Base-by-base conservation (phyloP, 306 rosid species). In the Glycine soja region DNA sequence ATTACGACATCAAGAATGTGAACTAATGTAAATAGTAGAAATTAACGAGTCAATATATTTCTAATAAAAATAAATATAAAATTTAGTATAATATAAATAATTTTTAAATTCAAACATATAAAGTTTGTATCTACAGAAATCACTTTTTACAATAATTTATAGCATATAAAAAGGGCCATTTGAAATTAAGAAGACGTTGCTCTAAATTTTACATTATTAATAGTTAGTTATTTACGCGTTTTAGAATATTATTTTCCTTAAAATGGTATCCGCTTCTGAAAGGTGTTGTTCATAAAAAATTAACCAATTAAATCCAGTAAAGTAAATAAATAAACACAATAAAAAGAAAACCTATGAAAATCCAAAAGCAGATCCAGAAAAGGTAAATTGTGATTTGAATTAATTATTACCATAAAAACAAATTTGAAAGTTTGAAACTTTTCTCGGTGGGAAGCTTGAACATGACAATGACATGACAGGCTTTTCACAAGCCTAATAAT, bases 341-440 rank as follows among this genome's bases (percentile, higher is more conserved):
- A 0, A 24, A 10, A 59, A 54, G 4, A 15, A 54, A 24, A 19
- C 10, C 19, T 8, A 58, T 0, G 10, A 61, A 30, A 32, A 30
- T 30, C 67, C 67, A 30, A 61, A 38, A 24, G 6, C 69, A 34
- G 69, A 62, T 6, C 18, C 24, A 10, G 2, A 12, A 12, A 12
- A 32, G 43, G 10, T 14, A 14, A 64, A 14, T 38, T 65, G 19
- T 40, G 10, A 38, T 14, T 65, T 14, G 9, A 24, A 58, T 19
- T 58, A 9, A 10, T 58, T 3, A 9, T 58, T 58, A 9, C 38
- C 8, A 1, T 61, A 30, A 66, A 65, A 40, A n/a, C 46, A 40
- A 38, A 40, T 66, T 66, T 40, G 18, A 36, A 64, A 64, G 19
- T 68, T 56, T 79, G 82, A 79, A 79, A 68, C 32, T 79, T 78